Evolutionary conservation across 2,329 filamentous ascomycete species (phyloP), one percentile per base, ranked within the genome.

Genomic region (Bipolaris gigantea): DNA sequence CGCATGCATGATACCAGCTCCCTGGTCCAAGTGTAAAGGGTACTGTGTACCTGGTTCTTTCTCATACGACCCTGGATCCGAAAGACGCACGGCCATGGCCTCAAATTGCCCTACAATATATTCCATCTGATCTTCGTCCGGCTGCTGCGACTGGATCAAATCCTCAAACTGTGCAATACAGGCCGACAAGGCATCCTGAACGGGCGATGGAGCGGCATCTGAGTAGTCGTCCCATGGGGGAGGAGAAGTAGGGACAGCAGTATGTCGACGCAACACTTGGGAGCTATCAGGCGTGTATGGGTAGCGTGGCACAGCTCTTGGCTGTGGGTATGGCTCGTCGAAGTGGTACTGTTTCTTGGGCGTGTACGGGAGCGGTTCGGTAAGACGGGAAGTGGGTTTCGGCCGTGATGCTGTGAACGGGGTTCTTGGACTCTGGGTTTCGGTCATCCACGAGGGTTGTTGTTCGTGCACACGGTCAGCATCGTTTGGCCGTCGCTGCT

Each of bases 271-370:
- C 21, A 65, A 35, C 16, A 64, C 61, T 51, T 62, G 63, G 21
- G 64, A 63, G 55, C 62, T 68, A 35, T 73, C 69, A 13, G 70
- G 71, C 0, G 70, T 72, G 53, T 71, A 71, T 5, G 68, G 71
- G 50, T 72, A 72, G 48, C 59, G 65, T 41, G 61, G 60, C 15
- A 60, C 53, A 41, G 56, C 63, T 19, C 35, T 40, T 2, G 30
- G 23, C 3, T 7, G 18, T 19, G 51, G 45, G 10, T 64, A 50
- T 9, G 57, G 38, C 2, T 57, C 49, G 9, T 57, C 51, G 7
- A 55, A 54, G 41, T 44, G 59, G 35, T 56, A 52, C 8, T 59
- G 45, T 33, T 60, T 64, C 6, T 57, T 62, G 5, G 66, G 67
- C 1, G 68, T 70, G 35, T 66, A 62, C 18, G 54, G 50, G 2